These are phyloP conservation scores for Russula griseocarnosa DNA, from an alignment of 768 basidiomycete species.

Conservation along the genomic window DNA sequence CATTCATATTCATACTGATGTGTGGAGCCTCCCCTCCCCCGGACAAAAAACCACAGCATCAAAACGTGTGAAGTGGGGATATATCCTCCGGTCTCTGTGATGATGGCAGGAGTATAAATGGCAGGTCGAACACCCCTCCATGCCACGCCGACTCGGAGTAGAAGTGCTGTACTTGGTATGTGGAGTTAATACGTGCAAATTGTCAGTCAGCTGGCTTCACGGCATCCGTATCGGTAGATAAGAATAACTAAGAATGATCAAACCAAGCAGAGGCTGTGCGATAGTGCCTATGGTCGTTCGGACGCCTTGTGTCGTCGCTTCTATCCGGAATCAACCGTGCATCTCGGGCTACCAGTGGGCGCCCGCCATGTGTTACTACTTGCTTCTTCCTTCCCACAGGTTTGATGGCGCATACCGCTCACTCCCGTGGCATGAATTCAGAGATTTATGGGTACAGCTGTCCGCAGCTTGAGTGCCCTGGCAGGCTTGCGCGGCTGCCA, in stretches of 20 bases:
- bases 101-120: conserved; percentile 4
- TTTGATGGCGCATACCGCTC: background rate
- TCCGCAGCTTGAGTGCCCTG: background rate
- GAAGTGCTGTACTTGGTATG: background rate
- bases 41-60: background rate
- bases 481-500: no score
- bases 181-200: background rate
- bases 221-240: background rate
- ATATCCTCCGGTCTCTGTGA: no score
- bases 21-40: no score
- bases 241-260: background rate
- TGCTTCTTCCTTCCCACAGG: background rate
- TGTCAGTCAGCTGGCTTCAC: background rate
- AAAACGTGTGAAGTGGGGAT: background rate
- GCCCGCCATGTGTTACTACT: background rate
- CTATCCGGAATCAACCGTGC: background rate
- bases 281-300: background rate
- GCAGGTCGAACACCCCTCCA: background rate
- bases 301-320: background rate
- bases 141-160: background rate
- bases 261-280: background rate
- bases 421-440: background rate
- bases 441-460: background rate
- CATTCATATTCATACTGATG: background rate
- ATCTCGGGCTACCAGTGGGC: background rate